Evolutionary conservation across 2,329 filamentous ascomycete genomes (phyloP).

Genomic region (Diaporthe citri): DNA sequence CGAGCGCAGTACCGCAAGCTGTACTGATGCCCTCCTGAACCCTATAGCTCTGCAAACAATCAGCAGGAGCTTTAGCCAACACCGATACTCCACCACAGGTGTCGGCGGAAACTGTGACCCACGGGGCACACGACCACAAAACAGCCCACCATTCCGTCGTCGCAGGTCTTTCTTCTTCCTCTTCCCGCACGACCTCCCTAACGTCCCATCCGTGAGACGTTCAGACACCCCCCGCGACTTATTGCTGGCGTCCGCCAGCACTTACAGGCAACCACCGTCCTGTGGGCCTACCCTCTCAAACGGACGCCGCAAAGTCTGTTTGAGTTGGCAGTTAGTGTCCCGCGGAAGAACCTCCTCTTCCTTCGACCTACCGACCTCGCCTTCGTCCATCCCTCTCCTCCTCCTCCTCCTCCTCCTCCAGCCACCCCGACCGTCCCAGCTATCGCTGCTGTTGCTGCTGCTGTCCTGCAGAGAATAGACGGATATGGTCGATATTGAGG

Average conservation of each 20-base stretch:
- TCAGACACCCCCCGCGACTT: slow-evolving; percentile 61
- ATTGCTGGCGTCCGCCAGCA: slow-evolving; percentile 91
- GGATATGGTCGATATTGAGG: slow-evolving; percentile 88
- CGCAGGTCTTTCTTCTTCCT: slow-evolving; percentile 84
- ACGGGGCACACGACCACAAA: slow-evolving; percentile 66
- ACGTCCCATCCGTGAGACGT: slow-evolving; percentile 80
- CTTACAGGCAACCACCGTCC: slow-evolving; percentile 70
- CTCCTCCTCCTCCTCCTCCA: slow-evolving; percentile 40
- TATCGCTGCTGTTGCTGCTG: slow-evolving; percentile 43
- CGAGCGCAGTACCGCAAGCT: not conserved
- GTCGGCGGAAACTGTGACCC: slow-evolving; percentile 77
- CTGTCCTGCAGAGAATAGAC: slow-evolving; percentile 45
- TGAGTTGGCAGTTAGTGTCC: slow-evolving; percentile 97
- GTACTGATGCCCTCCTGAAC: not conserved
- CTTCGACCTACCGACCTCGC: slow-evolving; percentile 37
- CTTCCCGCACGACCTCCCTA: slow-evolving; percentile 92
- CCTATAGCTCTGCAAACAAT: not conserved
- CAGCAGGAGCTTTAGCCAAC: slow-evolving; percentile 51
- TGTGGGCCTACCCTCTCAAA: slow-evolving; percentile 98
- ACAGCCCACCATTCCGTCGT: slow-evolving; percentile 88
- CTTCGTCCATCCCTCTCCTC: slow-evolving; percentile 36
- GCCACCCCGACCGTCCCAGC: slow-evolving; percentile 42
- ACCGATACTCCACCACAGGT: slow-evolving; percentile 84
- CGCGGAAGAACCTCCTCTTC: slow-evolving; percentile 70
- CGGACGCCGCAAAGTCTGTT: slow-evolving; percentile 95